Percentiles rank a stretch among this genome's conserved stretches.
Evolutionary conservation across 495 filamentous ascomycete species (phyloP).

Genomic region (Xylaria intraflava): DNA sequence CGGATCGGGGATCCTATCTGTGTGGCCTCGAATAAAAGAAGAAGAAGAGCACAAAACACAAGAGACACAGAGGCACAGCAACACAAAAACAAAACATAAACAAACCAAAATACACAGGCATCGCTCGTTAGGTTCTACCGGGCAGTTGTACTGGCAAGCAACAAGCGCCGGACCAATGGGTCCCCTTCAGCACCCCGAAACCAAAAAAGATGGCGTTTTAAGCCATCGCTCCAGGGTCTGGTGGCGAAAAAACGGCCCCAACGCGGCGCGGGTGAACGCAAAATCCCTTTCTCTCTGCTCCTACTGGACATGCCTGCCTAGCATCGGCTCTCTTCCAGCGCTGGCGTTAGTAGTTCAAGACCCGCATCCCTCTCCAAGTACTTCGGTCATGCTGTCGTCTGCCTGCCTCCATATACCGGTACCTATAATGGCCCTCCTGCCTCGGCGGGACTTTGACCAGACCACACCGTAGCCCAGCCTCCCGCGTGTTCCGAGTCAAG

Average conservation of each 20-base stretch:
- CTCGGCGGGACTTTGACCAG: slow-evolving; percentile 7
- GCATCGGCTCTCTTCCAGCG: neutral
- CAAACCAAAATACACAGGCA: slow-evolving; percentile 1
- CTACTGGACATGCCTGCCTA: neutral
- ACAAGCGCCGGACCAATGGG: slow-evolving; percentile 16
- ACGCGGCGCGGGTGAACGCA: slow-evolving; percentile 20
- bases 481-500: slow-evolving; percentile 9
- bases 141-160: slow-evolving; percentile 8
- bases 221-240: slow-evolving; percentile 21
- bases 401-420: neutral
- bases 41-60: neutral
- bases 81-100: slow-evolving; percentile 7
- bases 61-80: slow-evolving; percentile 9
- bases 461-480: slow-evolving; percentile 2
- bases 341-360: slow-evolving; percentile 1
- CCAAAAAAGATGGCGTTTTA: slow-evolving; percentile 10
- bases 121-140: slow-evolving; percentile 7
- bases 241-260: slow-evolving; percentile 30
- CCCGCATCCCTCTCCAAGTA: slow-evolving; percentile 1
- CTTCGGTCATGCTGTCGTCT: neutral
- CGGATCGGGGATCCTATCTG: slow-evolving; percentile 1
- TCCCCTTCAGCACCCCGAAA: slow-evolving; percentile 25
- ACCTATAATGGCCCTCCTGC: neutral
- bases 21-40: slow-evolving; percentile 5
- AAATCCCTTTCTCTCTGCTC: slow-evolving; percentile 19